A percentile compares a stretch with the other conserved stretches of the same genome.
phyloP scores from a whole-genome alignment of 2,329 filamentous ascomycete species.

The Phoma sp. region DNA sequence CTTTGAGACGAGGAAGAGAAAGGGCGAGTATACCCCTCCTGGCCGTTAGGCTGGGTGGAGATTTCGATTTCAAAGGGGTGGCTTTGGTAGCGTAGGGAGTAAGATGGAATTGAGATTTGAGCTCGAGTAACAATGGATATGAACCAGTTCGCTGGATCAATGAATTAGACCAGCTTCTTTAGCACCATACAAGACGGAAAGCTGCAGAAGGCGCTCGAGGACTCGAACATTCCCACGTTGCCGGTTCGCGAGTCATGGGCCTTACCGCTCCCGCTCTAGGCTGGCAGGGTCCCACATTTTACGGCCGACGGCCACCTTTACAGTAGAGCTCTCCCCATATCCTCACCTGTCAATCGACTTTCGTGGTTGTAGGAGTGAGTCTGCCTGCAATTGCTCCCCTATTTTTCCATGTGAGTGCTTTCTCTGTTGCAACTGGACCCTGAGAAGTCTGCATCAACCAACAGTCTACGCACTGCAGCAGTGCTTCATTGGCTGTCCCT shows the following conservation, averaged over 20 bases:
- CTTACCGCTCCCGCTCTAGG: conserved; percentile 8
- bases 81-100: too few species aligned
- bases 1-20: conserved; percentile 7
- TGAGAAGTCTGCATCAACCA: not conserved
- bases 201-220: not conserved
- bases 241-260: conserved; percentile 12
- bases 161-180: too few species aligned
- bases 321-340: conserved; percentile 10
- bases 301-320: conserved; percentile 18
- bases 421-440: not conserved
- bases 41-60: too few species aligned
- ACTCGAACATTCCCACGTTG: conserved; percentile 9
- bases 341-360: conserved; percentile 11
- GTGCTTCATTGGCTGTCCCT: conserved; percentile 5
- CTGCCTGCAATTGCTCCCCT: conserved; percentile 7
- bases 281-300: conserved; percentile 6
- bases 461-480: not conserved
- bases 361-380: conserved; percentile 8
- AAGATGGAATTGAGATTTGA: too few species aligned
- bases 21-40: not conserved
- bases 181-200: not conserved
- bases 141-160: too few species aligned
- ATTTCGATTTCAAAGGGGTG: too few species aligned
- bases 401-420: not conserved
- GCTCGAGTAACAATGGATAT: too few species aligned